Evolutionary conservation across 805 yeast genomes (phyloP).

Genomic region (Clavispora santaluciae): DNA sequence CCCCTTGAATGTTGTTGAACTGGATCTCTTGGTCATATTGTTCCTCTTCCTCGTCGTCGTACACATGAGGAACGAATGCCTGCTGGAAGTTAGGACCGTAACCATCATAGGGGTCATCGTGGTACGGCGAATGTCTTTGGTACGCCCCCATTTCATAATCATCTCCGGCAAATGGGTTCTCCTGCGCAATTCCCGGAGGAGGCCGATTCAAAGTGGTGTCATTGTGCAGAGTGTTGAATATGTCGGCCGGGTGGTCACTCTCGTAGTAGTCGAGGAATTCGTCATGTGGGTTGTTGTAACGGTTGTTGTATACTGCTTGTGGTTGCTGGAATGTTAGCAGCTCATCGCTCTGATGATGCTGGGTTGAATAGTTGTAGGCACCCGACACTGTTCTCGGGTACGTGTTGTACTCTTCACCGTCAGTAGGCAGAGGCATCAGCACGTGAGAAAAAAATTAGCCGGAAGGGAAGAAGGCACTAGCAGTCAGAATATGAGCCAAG

Average conservation of each 20-base stretch:
- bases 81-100: conserved; percentile 21
- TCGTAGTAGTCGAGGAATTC: conserved; percentile 13
- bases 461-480: not conserved
- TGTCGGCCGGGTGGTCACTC: conserved; percentile 11
- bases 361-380: conserved; percentile 10
- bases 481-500: not conserved
- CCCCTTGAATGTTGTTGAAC: conserved; percentile 38
- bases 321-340: conserved; percentile 16
- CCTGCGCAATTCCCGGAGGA: conserved; percentile 6
- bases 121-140: conserved; percentile 10
- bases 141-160: conserved; percentile 22
- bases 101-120: conserved; percentile 12
- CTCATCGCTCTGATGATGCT: conserved; percentile 7
- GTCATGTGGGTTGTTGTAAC: conserved; percentile 4
- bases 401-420: conserved; percentile 4
- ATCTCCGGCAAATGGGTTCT: conserved; percentile 12
- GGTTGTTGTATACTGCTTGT: conserved; percentile 4
- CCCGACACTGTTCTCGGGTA: conserved; percentile 9
- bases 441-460: not conserved
- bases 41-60: conserved; percentile 38
- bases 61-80: conserved; percentile 41
- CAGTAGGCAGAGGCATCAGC: not conserved
- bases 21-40: conserved; percentile 37
- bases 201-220: conserved; percentile 3
- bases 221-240: conserved; percentile 8